Percentiles rank a stretch among this genome's conserved stretches.
Evolutionary conservation across 805 yeast genomes (phyloP).

Genomic region (Nakazawaea holstii): DNA sequence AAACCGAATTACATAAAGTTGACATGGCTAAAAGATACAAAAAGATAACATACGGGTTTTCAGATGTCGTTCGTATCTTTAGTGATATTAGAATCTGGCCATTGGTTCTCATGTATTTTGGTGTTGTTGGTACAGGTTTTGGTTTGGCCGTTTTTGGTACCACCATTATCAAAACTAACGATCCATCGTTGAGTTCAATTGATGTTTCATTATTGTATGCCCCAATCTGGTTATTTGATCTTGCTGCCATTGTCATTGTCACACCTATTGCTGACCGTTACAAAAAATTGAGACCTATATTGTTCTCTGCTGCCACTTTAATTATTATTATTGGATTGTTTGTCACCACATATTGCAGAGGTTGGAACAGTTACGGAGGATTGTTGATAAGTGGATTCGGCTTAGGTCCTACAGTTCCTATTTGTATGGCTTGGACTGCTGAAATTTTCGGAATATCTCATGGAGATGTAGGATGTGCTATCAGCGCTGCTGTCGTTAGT

Average conservation of each 20-base stretch:
- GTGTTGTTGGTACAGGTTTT: constrained; percentile 88
- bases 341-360: constrained; percentile 70
- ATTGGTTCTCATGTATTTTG: constrained; percentile 80
- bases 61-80: constrained; percentile 49
- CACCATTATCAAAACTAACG: constrained; percentile 60
- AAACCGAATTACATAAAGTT: constrained; percentile 46
- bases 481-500: constrained; percentile 74
- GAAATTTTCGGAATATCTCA: constrained; percentile 66
- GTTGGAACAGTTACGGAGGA: constrained; percentile 80
- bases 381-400: constrained; percentile 81
- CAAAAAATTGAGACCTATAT: constrained; percentile 50
- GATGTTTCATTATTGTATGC: constrained; percentile 73
- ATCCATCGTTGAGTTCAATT: constrained; percentile 59
- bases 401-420: constrained; percentile 87
- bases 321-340: constrained; percentile 72
- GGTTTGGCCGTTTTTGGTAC: constrained; percentile 85
- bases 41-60: constrained; percentile 48
- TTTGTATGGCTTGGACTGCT: constrained; percentile 77
- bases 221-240: constrained; percentile 86
- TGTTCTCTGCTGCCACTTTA: constrained; percentile 57
- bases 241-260: constrained; percentile 64
- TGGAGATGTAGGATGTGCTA: constrained; percentile 84
- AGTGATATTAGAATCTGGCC: constrained; percentile 75
- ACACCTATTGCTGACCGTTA: constrained; percentile 78
- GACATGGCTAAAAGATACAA: constrained; percentile 55